A percentile compares a stretch with the other conserved stretches of the same genome.
phyloP scores from a whole-genome alignment of 1,284 basidiomycete species.

The Cystobasidiaceae sp. region DNA sequence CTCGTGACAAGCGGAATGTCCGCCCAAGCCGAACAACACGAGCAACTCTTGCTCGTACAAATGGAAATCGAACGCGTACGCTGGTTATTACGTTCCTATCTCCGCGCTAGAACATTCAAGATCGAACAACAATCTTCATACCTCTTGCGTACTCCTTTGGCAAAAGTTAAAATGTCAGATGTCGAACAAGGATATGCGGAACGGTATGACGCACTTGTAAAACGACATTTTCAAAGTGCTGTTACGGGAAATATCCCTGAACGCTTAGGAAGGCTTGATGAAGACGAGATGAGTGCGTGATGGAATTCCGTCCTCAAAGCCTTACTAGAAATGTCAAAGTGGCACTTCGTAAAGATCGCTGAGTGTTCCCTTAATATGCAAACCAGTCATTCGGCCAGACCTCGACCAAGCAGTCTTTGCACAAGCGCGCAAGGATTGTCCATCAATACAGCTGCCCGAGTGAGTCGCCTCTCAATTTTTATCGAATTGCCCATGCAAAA shows the following conservation, averaged over 20 bases:
- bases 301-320: too few species aligned
- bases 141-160: constrained; percentile 61
- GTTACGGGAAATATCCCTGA: constrained; percentile 24
- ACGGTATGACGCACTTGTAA: constrained; percentile 15
- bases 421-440: constrained; percentile 21
- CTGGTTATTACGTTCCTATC: constrained; percentile 78
- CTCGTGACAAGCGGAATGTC: constrained; percentile 70
- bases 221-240: constrained; percentile 8
- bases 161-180: constrained; percentile 23
- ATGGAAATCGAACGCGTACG: constrained; percentile 88
- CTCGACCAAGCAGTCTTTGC: constrained; percentile 32
- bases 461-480: constrained; percentile 11
- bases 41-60: constrained; percentile 81
- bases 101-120: constrained; percentile 81
- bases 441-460: constrained; percentile 29
- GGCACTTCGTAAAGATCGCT: too few species aligned
- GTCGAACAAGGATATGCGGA: constrained; percentile 27
- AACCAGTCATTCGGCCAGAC: constrained; percentile 28
- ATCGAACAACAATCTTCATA: constrained; percentile 78
- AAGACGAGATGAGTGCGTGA: constrained; percentile 32
- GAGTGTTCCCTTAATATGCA: neutral
- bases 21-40: constrained; percentile 76
- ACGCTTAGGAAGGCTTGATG: constrained; percentile 19
- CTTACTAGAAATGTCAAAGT: too few species aligned
- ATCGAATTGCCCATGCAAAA: too few species aligned